Conservation (phyloP, 805 yeast genomes). For the Huiozyma sinensis region DNA sequence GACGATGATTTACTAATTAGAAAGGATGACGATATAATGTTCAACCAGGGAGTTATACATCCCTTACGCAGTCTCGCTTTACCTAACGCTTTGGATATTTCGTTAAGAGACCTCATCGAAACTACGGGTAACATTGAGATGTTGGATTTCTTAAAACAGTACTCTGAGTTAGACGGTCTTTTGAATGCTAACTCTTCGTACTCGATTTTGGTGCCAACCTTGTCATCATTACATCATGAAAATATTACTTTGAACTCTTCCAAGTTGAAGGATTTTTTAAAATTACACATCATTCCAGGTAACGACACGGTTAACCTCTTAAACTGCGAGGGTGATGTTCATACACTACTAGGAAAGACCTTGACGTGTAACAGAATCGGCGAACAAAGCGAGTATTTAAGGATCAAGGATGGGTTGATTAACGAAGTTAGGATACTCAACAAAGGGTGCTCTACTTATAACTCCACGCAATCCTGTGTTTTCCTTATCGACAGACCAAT, state of each 20-base stretch:
- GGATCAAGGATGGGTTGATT: constrained; percentile 38
- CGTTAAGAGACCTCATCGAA: constrained; percentile 43
- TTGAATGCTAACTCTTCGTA: constrained; percentile 31
- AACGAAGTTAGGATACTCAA: constrained; percentile 49
- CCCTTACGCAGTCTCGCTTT: constrained; percentile 46
- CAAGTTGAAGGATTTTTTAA: constrained; percentile 44
- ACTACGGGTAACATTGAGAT: constrained; percentile 42
- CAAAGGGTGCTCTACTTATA: constrained; percentile 47
- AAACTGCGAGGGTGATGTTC: constrained; percentile 36
- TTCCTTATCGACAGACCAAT: constrained; percentile 59
- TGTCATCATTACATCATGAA: constrained; percentile 41
- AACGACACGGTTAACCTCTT: constrained; percentile 38
- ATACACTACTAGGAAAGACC: constrained; percentile 35
- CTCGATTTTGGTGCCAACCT: constrained; percentile 68
- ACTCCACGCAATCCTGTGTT: constrained; percentile 36
- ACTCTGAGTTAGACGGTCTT: constrained; percentile 34
- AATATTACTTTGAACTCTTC: constrained; percentile 37
- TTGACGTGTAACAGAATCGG: constrained; percentile 35
- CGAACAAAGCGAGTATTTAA: constrained; percentile 30
- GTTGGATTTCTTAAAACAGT: constrained; percentile 35
- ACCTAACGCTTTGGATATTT: constrained; percentile 46
- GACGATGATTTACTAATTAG: constrained; percentile 14
- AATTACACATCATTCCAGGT: constrained; percentile 59
- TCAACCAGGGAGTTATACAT: constrained; percentile 78
- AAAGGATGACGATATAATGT: constrained; percentile 53